Conservation (phyloP, 2,329 filamentous ascomycete species). For the Arthrinium phaeospermum region DNA sequence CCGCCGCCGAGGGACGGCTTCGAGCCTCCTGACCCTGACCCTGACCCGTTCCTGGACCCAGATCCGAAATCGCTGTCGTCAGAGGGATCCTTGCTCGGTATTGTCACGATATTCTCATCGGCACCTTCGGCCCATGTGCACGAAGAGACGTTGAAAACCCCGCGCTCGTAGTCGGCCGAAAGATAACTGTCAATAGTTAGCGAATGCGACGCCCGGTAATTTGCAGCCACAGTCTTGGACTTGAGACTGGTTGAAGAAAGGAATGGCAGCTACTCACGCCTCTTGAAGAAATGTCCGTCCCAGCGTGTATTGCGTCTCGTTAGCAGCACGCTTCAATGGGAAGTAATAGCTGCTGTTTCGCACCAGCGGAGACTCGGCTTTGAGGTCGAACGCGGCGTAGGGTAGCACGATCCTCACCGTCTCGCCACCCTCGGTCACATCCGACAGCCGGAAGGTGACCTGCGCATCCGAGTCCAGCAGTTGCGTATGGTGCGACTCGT, state of each 20-base stretch:
- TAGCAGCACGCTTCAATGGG: constrained; percentile 41
- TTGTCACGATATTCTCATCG: constrained; percentile 37
- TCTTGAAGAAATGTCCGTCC: constrained; percentile 44
- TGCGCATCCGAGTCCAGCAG: constrained; percentile 39
- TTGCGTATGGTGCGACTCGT: constrained; percentile 39
- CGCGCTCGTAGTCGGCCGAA: constrained; percentile 47
- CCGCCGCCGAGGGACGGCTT: constrained; percentile 28
- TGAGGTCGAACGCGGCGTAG: constrained; percentile 41
- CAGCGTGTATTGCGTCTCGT: constrained; percentile 41
- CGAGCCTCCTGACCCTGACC: neutral
- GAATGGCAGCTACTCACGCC: constrained; percentile 34
- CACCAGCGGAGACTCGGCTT: constrained; percentile 38
- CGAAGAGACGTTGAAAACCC: constrained; percentile 45
- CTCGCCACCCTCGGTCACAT: constrained; percentile 39
- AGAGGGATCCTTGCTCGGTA: constrained; percentile 28
- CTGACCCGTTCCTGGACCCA: constrained; percentile 19
- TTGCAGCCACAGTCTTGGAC: neutral
- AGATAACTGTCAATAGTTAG: constrained; percentile 35
- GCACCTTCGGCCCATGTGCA: constrained; percentile 43
- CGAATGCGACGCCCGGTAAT: neutral
- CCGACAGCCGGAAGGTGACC: constrained; percentile 42
- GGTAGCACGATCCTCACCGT: constrained; percentile 40
- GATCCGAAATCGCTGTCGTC: constrained; percentile 24
- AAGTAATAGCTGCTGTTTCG: constrained; percentile 39
- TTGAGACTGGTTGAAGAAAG: neutral